Conservation (phyloP, 352 stramenopile species). For the Blastocystis sp. region DNA sequence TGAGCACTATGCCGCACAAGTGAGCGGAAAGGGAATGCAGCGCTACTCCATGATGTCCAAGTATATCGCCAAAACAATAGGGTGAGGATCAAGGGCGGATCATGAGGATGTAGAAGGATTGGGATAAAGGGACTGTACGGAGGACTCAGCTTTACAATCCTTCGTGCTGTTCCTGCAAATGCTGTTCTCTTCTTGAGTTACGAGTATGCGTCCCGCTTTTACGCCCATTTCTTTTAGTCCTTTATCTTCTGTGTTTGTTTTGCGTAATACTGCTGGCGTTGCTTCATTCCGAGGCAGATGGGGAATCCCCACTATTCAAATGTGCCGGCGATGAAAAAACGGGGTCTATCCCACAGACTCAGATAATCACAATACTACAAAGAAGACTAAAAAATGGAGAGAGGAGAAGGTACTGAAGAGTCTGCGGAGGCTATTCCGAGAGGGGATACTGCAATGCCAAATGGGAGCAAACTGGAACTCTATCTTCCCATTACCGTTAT, state of each 20-base stretch:
- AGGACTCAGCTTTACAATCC: slow-evolving; percentile 35
- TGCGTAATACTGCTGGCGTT: too few relatives aligned
- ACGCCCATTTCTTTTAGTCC: slow-evolving; percentile 39
- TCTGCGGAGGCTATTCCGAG: background rate
- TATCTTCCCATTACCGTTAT: slow-evolving; percentile 23
- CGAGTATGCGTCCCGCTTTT: slow-evolving; percentile 30
- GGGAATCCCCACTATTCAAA: too few relatives aligned
- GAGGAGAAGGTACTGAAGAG: background rate
- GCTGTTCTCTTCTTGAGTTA: slow-evolving; percentile 58
- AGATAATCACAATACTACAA: background rate
- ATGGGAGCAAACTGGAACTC: background rate
- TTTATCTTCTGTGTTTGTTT: background rate
- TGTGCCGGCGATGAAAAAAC: background rate
- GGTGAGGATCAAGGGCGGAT: background rate
- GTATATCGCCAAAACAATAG: background rate
- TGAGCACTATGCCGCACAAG: background rate
- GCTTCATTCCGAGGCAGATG: too few relatives aligned
- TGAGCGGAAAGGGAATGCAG: background rate
- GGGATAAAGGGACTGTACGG: slow-evolving; percentile 43
- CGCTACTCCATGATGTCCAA: background rate
- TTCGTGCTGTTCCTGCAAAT: slow-evolving; percentile 64
- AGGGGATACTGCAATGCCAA: background rate
- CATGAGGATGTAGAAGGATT: slow-evolving; percentile 18
- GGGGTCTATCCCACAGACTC: background rate
- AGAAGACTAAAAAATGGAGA: background rate